Evolutionary conservation across 2,329 filamentous ascomycete species (phyloP).

Genomic region (Stemphylium beticola): DNA sequence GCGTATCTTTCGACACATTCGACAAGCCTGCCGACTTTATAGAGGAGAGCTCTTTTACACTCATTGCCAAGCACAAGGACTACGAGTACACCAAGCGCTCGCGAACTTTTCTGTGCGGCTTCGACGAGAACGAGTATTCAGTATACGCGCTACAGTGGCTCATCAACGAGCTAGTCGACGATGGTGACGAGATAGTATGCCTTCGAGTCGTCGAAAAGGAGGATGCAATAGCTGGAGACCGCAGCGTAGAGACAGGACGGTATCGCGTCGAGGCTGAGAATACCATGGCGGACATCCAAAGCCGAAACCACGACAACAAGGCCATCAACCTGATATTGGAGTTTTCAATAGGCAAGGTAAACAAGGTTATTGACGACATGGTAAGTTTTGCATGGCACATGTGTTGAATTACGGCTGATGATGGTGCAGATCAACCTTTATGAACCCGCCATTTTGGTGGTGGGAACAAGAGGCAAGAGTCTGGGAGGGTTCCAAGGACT

Average conservation of each 20-base stretch:
- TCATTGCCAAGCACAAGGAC: conserved; percentile 85
- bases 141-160: conserved; percentile 93
- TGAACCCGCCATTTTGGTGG: conserved; percentile 87
- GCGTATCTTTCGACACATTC: conserved; percentile 78
- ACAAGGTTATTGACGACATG: conserved; percentile 88
- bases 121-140: conserved; percentile 89
- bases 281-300: conserved; percentile 76
- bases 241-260: conserved; percentile 66
- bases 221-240: conserved; percentile 68
- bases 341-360: conserved; percentile 86
- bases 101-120: conserved; percentile 87
- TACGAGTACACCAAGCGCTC: conserved; percentile 82
- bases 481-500: conserved; percentile 86
- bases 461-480: conserved; percentile 84
- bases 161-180: conserved; percentile 88
- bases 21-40: conserved; percentile 69
- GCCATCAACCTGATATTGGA: conserved; percentile 86
- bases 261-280: conserved; percentile 79
- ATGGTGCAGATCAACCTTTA: conserved; percentile 79
- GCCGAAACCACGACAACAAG: conserved; percentile 80
- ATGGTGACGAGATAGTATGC: conserved; percentile 92
- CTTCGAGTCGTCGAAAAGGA: conserved; percentile 87
- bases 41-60: conserved; percentile 69
- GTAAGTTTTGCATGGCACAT: conserved; percentile 57
- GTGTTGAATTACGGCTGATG: conserved; percentile 5